phyloP scores from a whole-genome alignment of 2,329 filamentous ascomycete genomes.

The Hypoxylon sp. region DNA sequence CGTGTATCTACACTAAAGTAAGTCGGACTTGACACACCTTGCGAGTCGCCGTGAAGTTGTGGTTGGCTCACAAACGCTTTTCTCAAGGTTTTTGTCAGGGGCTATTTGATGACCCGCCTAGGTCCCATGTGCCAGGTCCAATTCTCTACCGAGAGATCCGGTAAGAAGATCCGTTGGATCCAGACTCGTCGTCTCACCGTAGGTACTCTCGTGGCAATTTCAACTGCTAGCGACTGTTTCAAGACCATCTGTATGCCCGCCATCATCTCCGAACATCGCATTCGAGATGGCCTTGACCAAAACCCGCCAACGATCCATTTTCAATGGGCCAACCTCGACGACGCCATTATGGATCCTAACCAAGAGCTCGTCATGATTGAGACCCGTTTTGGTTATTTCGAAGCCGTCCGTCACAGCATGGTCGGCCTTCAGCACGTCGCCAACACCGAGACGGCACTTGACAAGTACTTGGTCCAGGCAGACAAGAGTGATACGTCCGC shows the following conservation, averaged over 20 bases:
- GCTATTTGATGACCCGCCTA: constrained; percentile 72
- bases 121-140: constrained; percentile 77
- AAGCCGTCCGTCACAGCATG: constrained; percentile 81
- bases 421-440: constrained; percentile 76
- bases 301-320: constrained; percentile 82
- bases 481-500: constrained; percentile 55
- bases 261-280: constrained; percentile 77
- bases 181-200: constrained; percentile 67
- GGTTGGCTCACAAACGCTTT: constrained; percentile 1
- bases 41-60: background rate
- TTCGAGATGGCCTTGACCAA: constrained; percentile 71
- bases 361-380: constrained; percentile 84
- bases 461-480: constrained; percentile 71
- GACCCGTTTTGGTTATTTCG: constrained; percentile 79
- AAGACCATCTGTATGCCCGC: constrained; percentile 76
- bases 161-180: constrained; percentile 76
- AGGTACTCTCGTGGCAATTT: constrained; percentile 68
- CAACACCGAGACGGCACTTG: constrained; percentile 66
- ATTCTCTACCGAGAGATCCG: constrained; percentile 77
- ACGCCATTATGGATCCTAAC: constrained; percentile 77
- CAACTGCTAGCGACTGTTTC: constrained; percentile 72
- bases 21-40: constrained; percentile 40
- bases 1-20: constrained; percentile 80
- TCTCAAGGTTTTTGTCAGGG: constrained; percentile 74
- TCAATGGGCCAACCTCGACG: constrained; percentile 73